A percentile compares a stretch with the other conserved stretches of the same genome.
Evolutionary conservation across 805 yeast species (phyloP).

Genomic region (Wickerhamiella galacta): DNA sequence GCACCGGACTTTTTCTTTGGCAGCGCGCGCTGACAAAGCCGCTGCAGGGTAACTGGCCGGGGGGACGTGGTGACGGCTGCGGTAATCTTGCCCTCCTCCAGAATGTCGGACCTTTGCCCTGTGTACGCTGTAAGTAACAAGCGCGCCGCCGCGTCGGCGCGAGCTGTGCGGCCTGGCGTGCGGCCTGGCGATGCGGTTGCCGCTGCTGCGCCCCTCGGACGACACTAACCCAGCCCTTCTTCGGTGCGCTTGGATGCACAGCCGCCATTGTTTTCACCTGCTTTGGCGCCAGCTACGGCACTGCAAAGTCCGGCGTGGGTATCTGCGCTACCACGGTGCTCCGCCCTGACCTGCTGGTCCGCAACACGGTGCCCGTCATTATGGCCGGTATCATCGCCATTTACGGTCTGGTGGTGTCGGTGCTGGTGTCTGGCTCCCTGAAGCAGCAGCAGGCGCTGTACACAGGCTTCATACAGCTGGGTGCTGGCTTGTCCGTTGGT

Average conservation of each 20-base stretch:
- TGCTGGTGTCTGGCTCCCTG: constrained; percentile 76
- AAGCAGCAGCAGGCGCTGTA: constrained; percentile 83
- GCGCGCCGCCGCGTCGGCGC: no score
- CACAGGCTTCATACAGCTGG: constrained; percentile 95
- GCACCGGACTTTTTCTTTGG: no score
- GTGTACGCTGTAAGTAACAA: constrained; percentile 15
- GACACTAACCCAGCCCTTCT: constrained; percentile 58
- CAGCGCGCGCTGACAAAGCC: no score
- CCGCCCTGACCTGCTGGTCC: constrained; percentile 90
- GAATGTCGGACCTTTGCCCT: constrained; percentile 16
- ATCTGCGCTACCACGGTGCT: constrained; percentile 95
- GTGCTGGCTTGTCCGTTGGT: constrained; percentile 96
- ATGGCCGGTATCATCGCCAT: constrained; percentile 99
- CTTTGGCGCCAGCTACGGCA: constrained; percentile 98
- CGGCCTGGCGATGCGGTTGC: no score
- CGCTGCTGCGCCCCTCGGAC: no score
- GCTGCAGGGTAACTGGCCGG: no score
- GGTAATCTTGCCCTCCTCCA: background rate
- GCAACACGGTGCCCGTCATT: constrained; percentile 89
- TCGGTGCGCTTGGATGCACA: constrained; percentile 98
- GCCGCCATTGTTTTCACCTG: constrained; percentile 98
- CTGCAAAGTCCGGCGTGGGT: constrained; percentile 99
- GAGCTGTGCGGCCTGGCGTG: no score
- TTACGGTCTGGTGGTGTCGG: constrained; percentile 92
- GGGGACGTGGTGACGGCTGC: no score